Percentiles rank a stretch among this genome's conserved stretches.
Conservation (phyloP, 768 basidiomycete species). For the Lactarius deliciosus region DNA sequence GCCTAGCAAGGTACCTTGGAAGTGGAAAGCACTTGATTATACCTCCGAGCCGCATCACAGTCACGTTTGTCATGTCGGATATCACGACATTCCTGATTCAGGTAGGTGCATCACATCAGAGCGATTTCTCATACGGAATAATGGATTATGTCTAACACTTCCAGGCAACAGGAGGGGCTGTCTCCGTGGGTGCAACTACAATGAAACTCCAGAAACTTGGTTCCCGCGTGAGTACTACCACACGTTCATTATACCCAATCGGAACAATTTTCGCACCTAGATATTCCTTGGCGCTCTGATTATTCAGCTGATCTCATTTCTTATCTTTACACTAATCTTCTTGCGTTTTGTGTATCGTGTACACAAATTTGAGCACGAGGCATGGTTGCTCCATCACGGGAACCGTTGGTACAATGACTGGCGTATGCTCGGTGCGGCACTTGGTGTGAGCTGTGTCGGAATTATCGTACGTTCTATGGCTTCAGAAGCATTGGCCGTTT, state of each 20-base stretch:
- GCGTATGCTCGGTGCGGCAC: constrained; percentile 51
- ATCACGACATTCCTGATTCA: constrained; percentile 67
- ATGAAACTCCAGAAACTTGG: constrained; percentile 35
- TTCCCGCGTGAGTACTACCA: constrained; percentile 37
- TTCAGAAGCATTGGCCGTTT: neutral
- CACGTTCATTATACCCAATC: neutral
- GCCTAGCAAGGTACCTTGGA: constrained; percentile 51
- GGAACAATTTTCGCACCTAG: neutral
- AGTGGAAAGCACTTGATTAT: constrained; percentile 51
- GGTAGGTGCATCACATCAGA: constrained; percentile 33
- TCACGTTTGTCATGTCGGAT: constrained; percentile 61
- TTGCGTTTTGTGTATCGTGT: constrained; percentile 43
- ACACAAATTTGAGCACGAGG: constrained; percentile 40
- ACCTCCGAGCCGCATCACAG: constrained; percentile 48
- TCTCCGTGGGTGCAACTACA: constrained; percentile 45
- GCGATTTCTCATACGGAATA: constrained; percentile 2
- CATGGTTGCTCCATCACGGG: constrained; percentile 42
- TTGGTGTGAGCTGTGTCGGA: constrained; percentile 57
- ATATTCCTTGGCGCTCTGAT: constrained; percentile 18
- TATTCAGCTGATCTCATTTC: constrained; percentile 26
- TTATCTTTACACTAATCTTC: constrained; percentile 39
- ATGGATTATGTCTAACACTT: neutral
- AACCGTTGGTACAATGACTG: constrained; percentile 56
- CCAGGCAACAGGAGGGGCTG: constrained; percentile 50
- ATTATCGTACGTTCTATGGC: constrained; percentile 50